Evolutionary conservation across 2,329 filamentous ascomycete species (phyloP), one percentile per base, ranked within the genome.

Genomic region (Emmonsiellopsis sp.): DNA sequence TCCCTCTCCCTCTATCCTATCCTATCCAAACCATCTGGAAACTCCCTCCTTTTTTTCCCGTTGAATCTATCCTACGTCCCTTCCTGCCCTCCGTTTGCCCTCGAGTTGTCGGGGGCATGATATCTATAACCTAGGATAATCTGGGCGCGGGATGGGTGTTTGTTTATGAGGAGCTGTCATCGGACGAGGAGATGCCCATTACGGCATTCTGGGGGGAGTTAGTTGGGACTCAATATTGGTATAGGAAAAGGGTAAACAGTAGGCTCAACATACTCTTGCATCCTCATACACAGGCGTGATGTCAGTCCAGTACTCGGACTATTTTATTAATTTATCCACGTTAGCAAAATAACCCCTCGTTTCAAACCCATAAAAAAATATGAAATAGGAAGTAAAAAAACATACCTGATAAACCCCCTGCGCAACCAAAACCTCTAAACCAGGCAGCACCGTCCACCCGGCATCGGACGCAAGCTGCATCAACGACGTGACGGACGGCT

Each of bases 231-330:
- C 43, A 26, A 42, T 10, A 35, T 6, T 30, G 15, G 31, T 26
- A 26, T 26, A 26, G 20, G 20, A 13, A 34, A 49, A 11, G 13
- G 46, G 30, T 13, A 49, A 16, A 35, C 15, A 50, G 38, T 49
- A 32, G 8, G 11, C 35, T 6, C 11, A 20, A 69, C 74, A 71
- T 62, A 79, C 78, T 61, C 85, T 80, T 35, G 87, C 87, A 67
- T 86, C 79, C 5, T 76, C 72, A 69, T 89, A 92, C 44, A 89
- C 67, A 7, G 89, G 87, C 54, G 74, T 80, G 61, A 95, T 90
- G 31, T 82, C 88, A 1, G 88, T 94, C 90, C 90, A 95, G 53
- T 85, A 79, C 71, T 89, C 80, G 70, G 89, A 92, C 83, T 88
- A 30, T 52, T 58, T 47, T 61, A 57, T 16, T 49, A 11, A 37